Conservation (phyloP, 257 asterid species). For the Przewalskia tangutica region DNA sequence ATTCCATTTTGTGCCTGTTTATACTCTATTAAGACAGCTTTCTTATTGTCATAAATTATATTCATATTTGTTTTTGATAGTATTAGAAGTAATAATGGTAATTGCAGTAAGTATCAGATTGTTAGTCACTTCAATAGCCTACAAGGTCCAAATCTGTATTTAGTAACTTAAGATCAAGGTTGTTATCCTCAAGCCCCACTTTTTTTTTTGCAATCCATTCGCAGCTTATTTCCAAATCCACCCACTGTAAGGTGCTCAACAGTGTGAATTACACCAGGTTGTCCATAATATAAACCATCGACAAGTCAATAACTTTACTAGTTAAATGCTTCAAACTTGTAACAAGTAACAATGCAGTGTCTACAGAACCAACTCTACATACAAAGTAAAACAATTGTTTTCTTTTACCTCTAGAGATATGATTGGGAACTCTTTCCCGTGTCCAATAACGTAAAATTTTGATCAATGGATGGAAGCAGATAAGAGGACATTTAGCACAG, state of each 20-base stretch:
- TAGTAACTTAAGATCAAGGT: background rate
- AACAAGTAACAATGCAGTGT: background rate
- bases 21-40: background rate
- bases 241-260: background rate
- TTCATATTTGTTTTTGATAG: background rate
- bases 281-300: background rate
- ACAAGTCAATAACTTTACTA: background rate
- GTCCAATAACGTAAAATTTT: background rate
- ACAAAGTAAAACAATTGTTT: background rate
- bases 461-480: background rate
- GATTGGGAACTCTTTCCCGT: background rate
- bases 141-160: background rate
- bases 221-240: background rate
- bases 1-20: background rate
- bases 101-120: background rate
- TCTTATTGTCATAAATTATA: background rate
- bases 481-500: background rate
- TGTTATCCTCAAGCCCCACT: background rate
- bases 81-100: background rate
- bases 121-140: background rate
- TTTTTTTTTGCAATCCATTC: background rate
- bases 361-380: background rate
- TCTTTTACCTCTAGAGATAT: background rate
- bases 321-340: background rate
- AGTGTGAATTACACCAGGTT: background rate